These are phyloP conservation scores for Micromonas commoda DNA, from an alignment of 139 green algal genomes.

Conservation along the genomic window DNA sequence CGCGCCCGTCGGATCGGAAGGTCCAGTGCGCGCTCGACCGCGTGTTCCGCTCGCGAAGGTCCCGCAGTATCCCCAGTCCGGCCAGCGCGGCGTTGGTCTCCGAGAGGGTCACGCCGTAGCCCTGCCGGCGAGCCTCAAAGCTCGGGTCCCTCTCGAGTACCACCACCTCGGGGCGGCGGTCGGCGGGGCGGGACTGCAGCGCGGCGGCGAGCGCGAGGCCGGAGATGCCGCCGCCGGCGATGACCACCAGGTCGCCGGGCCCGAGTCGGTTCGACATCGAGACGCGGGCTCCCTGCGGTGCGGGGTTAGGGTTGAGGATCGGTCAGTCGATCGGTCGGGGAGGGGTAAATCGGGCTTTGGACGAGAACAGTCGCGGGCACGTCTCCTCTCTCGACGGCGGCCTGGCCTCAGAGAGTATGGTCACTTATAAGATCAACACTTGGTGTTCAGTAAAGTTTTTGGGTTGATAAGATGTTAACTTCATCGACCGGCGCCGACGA, in stretches of 20 bases:
- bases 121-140: background rate
- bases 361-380: too few species aligned
- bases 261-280: background rate
- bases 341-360: background rate
- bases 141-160: background rate
- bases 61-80: background rate
- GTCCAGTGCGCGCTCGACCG: background rate
- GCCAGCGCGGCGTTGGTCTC: conserved; percentile 9
- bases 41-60: background rate
- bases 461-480: conserved; percentile 16
- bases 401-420: conserved; percentile 29
- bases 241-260: background rate
- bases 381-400: too few species aligned
- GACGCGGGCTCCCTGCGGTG: too few species aligned
- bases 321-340: background rate
- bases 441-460: conserved; percentile 30
- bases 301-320: background rate
- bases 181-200: background rate
- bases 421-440: conserved; percentile 21
- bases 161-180: background rate
- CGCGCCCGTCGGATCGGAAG: background rate
- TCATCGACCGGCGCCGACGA: background rate
- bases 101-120: conserved; percentile 18
- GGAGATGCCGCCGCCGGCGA: conserved; percentile 20
- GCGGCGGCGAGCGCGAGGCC: conserved; percentile 5